Evolutionary conservation across 164 flowering plant genomes (phyloP), one percentile per base, ranked within the genome.

Genomic region (Tinospora cordifolia): DNA sequence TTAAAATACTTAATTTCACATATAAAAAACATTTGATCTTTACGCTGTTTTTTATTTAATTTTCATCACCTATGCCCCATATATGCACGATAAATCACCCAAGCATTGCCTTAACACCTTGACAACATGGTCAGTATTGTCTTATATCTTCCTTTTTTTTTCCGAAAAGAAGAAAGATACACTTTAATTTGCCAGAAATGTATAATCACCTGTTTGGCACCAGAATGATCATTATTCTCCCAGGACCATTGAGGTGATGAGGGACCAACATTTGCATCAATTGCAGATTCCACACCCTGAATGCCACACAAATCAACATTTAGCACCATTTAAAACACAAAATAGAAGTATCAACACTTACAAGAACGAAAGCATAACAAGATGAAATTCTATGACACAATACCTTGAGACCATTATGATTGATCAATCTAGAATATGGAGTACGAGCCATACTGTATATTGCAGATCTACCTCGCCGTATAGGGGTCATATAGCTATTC

Each of bases 401-500:
- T 60, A 90, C 96, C 96, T 85, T 87, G 26, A 49, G 70, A 46
- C 72, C 67, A 27, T 83, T 27, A 62, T 75, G 67, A 67, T 59
- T 81, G 75, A 21, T 54, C 60, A 67, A 71, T 64, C 89, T 85
- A 25, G 93, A 85, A 77, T 90, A 92, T 12, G 98, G 97, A 21
- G 90, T 83, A 62, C 93, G 90, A 66, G 92, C 87, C 97, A 89
- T 88, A 72, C 68, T 86, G 73, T 90, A 91, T 60, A 91, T 81
- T 62, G 94, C 91, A 72, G 96, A 90, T 83, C 96, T 88, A 65
- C 97, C 94, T 59, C 85, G 86, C 64, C 86, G 85, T 76, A 85
- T 81, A 58, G 90, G 87, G 15, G 90, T 85, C 67, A 73, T 57
- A 81, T 75, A 85, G 73, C 87, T 83, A 82, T 87, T 85, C 70